phyloP scores from a whole-genome alignment of 2,329 filamentous ascomycete genomes.

The Ophiostoma himal-ulmi region DNA sequence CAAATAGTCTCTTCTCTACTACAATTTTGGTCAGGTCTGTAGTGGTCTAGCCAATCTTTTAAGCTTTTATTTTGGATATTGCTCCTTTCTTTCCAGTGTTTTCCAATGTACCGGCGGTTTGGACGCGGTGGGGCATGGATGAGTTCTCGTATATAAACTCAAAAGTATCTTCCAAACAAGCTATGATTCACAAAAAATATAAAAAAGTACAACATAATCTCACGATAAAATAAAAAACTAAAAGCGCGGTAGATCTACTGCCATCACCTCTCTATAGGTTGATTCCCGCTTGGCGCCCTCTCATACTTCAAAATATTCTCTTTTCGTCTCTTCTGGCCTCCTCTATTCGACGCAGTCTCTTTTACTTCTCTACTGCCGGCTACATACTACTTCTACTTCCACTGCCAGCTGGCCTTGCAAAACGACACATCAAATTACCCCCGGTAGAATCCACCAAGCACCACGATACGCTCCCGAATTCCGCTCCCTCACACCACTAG shows the following conservation, averaged over 20 bases:
- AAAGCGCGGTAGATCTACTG: no score
- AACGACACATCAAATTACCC: background rate
- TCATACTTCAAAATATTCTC: no score
- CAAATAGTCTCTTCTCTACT: no score
- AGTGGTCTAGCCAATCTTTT: no score
- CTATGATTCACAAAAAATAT: no score
- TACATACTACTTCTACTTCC: background rate
- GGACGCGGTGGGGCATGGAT: background rate
- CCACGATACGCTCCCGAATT: constrained; percentile 2
- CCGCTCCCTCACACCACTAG: constrained; percentile 8
- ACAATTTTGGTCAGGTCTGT: no score
- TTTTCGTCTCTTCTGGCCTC: no score
- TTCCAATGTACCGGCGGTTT: background rate
- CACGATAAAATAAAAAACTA: no score
- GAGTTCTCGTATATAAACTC: background rate
- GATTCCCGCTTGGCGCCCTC: no score
- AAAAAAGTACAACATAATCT: no score
- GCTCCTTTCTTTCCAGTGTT: background rate
- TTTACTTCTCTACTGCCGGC: background rate
- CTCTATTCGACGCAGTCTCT: background rate
- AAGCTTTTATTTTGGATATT: background rate
- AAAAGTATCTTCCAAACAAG: background rate
- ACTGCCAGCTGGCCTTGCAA: background rate
- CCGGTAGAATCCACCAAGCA: background rate
- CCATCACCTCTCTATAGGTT: no score